Conservation (phyloP, 2,329 filamentous ascomycete species). For the Penicillium concentricum region DNA sequence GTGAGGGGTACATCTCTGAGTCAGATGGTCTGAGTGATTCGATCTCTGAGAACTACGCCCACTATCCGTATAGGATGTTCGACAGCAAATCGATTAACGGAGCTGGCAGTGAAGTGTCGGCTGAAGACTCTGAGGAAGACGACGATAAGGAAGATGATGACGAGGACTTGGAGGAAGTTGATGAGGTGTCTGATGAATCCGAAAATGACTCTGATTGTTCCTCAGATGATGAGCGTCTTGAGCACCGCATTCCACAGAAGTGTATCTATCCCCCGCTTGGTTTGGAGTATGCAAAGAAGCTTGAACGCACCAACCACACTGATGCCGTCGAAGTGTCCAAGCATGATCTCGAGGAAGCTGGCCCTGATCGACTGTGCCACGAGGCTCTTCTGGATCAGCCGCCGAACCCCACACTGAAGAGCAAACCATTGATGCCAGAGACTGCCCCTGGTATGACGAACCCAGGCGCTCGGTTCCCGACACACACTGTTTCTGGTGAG, state of each 20-base stretch:
- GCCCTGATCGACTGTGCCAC: not conserved
- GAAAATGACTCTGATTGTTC: not conserved
- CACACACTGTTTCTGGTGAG: not conserved
- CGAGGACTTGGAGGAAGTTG: conserved; percentile 7
- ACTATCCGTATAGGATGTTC: not conserved
- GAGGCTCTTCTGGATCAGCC: not conserved
- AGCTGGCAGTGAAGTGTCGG: not conserved
- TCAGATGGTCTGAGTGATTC: not conserved
- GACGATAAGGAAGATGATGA: conserved; percentile 3
- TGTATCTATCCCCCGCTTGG: not conserved
- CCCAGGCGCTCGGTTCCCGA: conserved; percentile 4
- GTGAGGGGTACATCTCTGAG: not conserved
- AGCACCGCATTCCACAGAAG: not conserved
- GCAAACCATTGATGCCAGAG: not conserved
- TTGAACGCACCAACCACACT: not conserved
- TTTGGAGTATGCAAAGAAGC: not conserved
- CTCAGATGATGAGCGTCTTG: not conserved
- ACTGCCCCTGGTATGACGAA: not conserved
- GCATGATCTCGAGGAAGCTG: not conserved
- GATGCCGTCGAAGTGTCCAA: conserved; percentile 3
- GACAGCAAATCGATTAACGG: not conserved
- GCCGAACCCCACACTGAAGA: not conserved
- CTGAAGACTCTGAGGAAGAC: not conserved
- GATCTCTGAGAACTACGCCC: not conserved
- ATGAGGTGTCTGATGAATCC: conserved; percentile 11